Evolutionary conservation across 1,284 basidiomycete species (phyloP), one percentile per base, ranked within the genome.

Genomic region (Takashimella koratensis): DNA sequence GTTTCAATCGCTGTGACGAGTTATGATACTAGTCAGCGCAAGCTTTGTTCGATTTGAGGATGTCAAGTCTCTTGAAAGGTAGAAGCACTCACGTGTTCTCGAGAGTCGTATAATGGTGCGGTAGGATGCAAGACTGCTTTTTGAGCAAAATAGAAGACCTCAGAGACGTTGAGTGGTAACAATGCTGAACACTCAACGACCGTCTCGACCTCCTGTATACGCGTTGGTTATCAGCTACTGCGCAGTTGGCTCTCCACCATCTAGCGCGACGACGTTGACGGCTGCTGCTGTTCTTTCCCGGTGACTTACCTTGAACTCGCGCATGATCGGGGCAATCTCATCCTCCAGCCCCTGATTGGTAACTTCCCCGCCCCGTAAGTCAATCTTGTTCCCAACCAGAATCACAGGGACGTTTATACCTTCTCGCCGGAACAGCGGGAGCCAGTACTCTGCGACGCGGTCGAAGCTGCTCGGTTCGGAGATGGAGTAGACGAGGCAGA

Each of bases 71-170:
- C 22, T 19, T 16, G 23, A 8, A 4, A 12, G 13, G 22, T 27
- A 45, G n/a, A 22, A 49, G 5, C n/a, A 65, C 76, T 62, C 68
- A 90, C 89, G 77, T 98, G 95, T 67, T 96, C 90, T 69, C 93
- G 81, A 5, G 93, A 96, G 76, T 98, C 95, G 75, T 98, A 98
- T 22, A 98, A 78, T 3, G 95, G 95, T 5, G 96, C 95, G 4
- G 94, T 96, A 1, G 96, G 95, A 73, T 98, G 92, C 16, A 98
- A 80, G 23, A 98, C 96, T 4, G 96, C 96, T 73, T 97, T 98
- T 76, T 97, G 95, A 0, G 96, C 95, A 75, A 97, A 98, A 76
- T 96, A 98, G 78, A 98, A 96, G n/a, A 97, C 91, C 75, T 97
- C 95, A 26, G 92, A 94, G 47, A 98, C 88, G 76, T 98, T 98